Evolutionary conservation across 805 yeast species (phyloP).

Genomic region (Candida argentea): DNA sequence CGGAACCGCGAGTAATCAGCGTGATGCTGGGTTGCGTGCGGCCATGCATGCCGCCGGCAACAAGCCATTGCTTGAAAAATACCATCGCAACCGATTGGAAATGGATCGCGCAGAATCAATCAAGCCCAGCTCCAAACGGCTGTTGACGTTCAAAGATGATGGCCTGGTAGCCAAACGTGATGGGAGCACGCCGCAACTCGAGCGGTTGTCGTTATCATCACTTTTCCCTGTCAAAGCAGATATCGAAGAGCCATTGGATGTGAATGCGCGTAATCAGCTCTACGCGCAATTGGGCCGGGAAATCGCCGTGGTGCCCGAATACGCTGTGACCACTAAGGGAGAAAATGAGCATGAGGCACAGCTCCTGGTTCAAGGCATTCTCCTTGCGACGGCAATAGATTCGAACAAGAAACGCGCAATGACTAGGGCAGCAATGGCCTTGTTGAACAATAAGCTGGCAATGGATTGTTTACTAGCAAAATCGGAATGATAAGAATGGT

Average conservation of each 20-base stretch:
- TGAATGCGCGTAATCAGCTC: conserved; percentile 29
- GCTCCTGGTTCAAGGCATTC: conserved; percentile 18
- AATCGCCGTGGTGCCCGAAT: conserved; percentile 26
- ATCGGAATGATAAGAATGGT: too few species aligned
- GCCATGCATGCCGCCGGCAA: conserved; percentile 72
- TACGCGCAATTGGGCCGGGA: conserved; percentile 29
- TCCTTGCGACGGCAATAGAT: conserved; percentile 24
- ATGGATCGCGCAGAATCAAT: conserved; percentile 12
- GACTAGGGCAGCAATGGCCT: conserved; percentile 30
- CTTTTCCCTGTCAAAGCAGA: conserved; percentile 20
- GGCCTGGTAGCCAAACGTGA: too few species aligned
- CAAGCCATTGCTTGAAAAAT: conserved; percentile 51
- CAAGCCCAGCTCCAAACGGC: conserved; percentile 5
- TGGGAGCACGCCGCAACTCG: background rate
- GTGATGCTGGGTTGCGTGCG: conserved; percentile 76
- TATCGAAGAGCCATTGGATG: conserved; percentile 16
- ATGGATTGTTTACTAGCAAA: too few species aligned
- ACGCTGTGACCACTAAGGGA: conserved; percentile 7
- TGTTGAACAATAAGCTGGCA: conserved; percentile 17
- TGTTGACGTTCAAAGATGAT: conserved; percentile 2
- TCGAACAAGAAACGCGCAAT: conserved; percentile 29
- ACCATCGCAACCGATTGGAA: conserved; percentile 38
- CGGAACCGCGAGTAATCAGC: conserved; percentile 60
- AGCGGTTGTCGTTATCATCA: conserved; percentile 2
- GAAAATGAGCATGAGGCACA: conserved; percentile 9